phyloP scores from a whole-genome alignment of 2,329 filamentous ascomycete genomes.

The Bipolaris bicolor region DNA sequence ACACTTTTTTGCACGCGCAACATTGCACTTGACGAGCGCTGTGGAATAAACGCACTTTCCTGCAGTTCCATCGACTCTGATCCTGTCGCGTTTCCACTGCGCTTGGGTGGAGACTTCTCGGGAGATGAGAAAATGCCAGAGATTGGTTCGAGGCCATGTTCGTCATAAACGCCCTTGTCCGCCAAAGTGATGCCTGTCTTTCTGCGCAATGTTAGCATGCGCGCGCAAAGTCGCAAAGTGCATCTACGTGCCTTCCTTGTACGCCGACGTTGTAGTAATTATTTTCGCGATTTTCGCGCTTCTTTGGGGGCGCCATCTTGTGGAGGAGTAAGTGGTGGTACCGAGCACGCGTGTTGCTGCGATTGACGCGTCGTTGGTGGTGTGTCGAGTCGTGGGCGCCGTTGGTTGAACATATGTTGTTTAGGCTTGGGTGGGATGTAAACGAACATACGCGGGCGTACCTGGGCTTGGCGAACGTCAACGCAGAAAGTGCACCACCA shows the following conservation, averaged over 20 bases:
- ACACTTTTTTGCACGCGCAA: neutral
- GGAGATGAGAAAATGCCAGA: constrained; percentile 90
- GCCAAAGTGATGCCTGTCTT: constrained; percentile 87
- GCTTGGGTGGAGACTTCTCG: constrained; percentile 62
- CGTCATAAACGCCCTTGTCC: constrained; percentile 81
- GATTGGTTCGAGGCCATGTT: constrained; percentile 88
- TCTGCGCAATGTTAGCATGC: constrained; percentile 55
- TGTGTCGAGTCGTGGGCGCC: constrained; percentile 2
- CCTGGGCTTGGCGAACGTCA: constrained; percentile 14
- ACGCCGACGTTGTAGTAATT: constrained; percentile 50
- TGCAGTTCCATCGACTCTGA: constrained; percentile 69
- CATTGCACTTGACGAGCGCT: constrained; percentile 6
- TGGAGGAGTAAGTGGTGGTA: neutral
- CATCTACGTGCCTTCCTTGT: constrained; percentile 44
- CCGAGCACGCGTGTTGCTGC: constrained; percentile 24
- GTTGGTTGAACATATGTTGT: constrained; percentile 30
- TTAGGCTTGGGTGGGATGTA: constrained; percentile 27
- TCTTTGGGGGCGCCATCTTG: constrained; percentile 44
- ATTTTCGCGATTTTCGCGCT: constrained; percentile 49
- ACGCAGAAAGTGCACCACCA: neutral
- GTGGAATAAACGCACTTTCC: constrained; percentile 59
- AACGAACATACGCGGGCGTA: constrained; percentile 13
- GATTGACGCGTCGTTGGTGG: constrained; percentile 21
- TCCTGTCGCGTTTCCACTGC: constrained; percentile 53
- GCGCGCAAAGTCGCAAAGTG: constrained; percentile 5